Evolutionary conservation across 2,329 filamentous ascomycete genomes (phyloP).

Genomic region (Celoporthe dispersa): DNA sequence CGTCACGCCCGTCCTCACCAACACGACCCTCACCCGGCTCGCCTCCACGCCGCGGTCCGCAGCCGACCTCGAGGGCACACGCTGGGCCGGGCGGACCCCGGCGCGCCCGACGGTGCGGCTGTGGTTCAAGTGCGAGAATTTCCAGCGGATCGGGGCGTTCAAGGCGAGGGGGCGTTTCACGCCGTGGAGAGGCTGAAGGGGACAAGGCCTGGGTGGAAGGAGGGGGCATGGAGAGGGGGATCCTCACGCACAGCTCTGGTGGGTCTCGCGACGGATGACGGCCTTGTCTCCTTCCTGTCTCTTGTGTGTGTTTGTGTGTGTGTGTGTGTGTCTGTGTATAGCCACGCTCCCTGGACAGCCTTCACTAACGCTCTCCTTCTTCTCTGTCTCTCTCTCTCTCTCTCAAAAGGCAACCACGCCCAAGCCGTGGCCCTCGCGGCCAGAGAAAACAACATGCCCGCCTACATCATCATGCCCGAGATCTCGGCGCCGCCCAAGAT

Average conservation of each 20-base stretch:
- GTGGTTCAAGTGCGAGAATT: slow-evolving; percentile 96
- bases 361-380: not conserved
- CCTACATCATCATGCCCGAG: slow-evolving; percentile 90
- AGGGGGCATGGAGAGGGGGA: slow-evolving; percentile 66
- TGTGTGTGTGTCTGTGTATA: slow-evolving; percentile 9
- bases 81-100: slow-evolving; percentile 57
- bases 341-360: no score
- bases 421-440: slow-evolving; percentile 91
- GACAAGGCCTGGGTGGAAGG: slow-evolving; percentile 65
- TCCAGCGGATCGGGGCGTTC: slow-evolving; percentile 89
- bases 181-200: slow-evolving; percentile 71
- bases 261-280: slow-evolving; percentile 31
- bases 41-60: slow-evolving; percentile 71
- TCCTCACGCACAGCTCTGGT: slow-evolving; percentile 92
- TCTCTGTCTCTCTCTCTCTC: not conserved
- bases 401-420: slow-evolving; percentile 79
- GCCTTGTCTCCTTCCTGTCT: not conserved
- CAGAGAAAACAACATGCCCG: slow-evolving; percentile 70
- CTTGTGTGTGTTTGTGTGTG: slow-evolving; percentile 22
- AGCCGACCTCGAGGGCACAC: slow-evolving; percentile 56
- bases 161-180: slow-evolving; percentile 89
- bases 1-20: slow-evolving; percentile 82
- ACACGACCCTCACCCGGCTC: slow-evolving; percentile 71
- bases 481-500: slow-evolving; percentile 88
- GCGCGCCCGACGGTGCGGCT: slow-evolving; percentile 71